Evolutionary conservation across 805 yeast species (phyloP).

Genomic region (Saturnispora galanensis): DNA sequence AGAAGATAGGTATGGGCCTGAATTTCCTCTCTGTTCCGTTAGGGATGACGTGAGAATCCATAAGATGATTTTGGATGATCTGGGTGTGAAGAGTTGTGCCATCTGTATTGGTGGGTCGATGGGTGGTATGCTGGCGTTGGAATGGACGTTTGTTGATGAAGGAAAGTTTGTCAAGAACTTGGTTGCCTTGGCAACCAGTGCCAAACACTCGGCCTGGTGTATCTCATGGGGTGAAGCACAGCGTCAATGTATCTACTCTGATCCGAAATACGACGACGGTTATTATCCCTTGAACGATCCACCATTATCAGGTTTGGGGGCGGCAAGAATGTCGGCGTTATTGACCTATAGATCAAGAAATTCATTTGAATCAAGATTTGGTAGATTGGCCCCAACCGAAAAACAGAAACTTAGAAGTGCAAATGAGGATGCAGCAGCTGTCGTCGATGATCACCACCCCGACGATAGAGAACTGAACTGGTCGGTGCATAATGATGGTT

Average conservation of each 20-base stretch:
- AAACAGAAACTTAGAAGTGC: conserved; percentile 19
- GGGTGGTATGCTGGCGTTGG: conserved; percentile 97
- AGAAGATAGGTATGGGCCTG: conserved; percentile 75
- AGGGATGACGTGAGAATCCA: conserved; percentile 86
- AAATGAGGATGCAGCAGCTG: conserved; percentile 16
- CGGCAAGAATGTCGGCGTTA: conserved; percentile 96
- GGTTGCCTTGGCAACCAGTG: conserved; percentile 86
- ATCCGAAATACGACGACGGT: conserved; percentile 88
- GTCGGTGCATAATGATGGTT: conserved; percentile 84
- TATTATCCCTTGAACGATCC: conserved; percentile 71
- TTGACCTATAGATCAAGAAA: conserved; percentile 87
- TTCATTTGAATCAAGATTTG: conserved; percentile 83
- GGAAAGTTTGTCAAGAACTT: conserved; percentile 59
- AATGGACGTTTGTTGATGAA: conserved; percentile 58
- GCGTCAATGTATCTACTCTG: conserved; percentile 90
- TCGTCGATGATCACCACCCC: conserved; percentile 16
- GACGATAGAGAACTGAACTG: conserved; percentile 56
- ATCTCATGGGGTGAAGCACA: conserved; percentile 99
- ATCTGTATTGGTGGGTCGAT: conserved; percentile 92
- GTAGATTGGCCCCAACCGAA: conserved; percentile 58
- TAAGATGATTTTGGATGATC: conserved; percentile 60
- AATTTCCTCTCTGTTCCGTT: conserved; percentile 88
- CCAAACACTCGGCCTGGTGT: conserved; percentile 96
- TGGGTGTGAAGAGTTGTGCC: conserved; percentile 74
- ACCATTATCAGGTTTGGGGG: conserved; percentile 80